These are phyloP conservation scores for Dimocarpus longan DNA, from an alignment of 345 rosid species.

Conservation along the genomic window DNA sequence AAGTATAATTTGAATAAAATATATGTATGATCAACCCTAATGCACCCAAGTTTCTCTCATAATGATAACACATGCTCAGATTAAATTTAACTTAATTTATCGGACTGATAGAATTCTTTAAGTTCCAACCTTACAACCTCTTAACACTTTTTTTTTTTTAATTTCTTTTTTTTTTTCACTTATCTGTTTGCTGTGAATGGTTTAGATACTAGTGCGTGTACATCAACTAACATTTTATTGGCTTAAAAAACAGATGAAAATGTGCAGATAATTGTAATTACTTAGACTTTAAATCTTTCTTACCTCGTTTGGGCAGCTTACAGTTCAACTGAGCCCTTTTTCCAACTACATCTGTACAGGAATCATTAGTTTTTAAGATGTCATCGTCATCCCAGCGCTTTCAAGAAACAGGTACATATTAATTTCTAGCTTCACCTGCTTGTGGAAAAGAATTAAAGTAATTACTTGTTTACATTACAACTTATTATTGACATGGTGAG, in stretches of 20 bases:
- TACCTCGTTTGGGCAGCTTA: background rate
- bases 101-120: too few species aligned
- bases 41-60: too few species aligned
- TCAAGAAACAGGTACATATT: conserved; percentile 15
- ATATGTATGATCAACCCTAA: too few species aligned
- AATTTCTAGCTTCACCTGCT: conserved; percentile 18
- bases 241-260: background rate
- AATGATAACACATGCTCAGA: too few species aligned
- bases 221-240: background rate
- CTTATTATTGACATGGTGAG: background rate
- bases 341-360: background rate
- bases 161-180: too few species aligned
- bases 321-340: background rate
- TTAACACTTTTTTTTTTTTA: too few species aligned
- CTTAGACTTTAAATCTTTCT: background rate
- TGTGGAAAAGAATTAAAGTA: conserved; percentile 1
- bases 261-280: background rate
- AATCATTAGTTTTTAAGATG: background rate
- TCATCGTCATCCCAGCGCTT: background rate
- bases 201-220: background rate
- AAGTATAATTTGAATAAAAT: too few species aligned
- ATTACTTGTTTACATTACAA: background rate
- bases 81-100: too few species aligned
- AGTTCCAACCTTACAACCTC: background rate
- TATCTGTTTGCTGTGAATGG: background rate